A percentile compares a stretch with the other conserved stretches of the same genome.
Evolutionary conservation across 306 rosid genomes (phyloP).

Genomic region (Fragaria ananassa): DNA sequence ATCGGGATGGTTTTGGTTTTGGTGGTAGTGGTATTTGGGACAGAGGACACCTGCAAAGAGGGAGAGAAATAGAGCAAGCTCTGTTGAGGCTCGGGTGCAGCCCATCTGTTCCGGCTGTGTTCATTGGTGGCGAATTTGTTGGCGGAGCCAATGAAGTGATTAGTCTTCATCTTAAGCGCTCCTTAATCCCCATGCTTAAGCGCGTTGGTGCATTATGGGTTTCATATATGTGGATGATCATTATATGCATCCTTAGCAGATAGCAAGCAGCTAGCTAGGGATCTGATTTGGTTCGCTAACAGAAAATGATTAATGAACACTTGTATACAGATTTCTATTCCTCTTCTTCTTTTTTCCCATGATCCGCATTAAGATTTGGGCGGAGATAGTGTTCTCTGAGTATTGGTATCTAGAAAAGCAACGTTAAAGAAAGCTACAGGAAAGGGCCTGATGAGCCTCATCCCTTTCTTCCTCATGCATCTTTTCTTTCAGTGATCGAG

Average conservation of each 20-base stretch:
- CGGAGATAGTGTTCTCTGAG: not conserved
- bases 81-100: slow-evolving; percentile 60
- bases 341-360: not conserved
- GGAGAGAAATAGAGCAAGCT: slow-evolving; percentile 85
- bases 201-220: slow-evolving; percentile 89
- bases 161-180: slow-evolving; percentile 81
- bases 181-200: slow-evolving; percentile 86
- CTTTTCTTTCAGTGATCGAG: not conserved
- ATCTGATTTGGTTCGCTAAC: not conserved
- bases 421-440: not conserved
- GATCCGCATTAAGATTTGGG: not conserved
- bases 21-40: too few species aligned
- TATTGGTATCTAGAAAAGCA: not conserved
- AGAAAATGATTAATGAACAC: not conserved
- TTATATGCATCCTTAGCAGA: too few species aligned
- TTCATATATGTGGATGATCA: slow-evolving; percentile 9
- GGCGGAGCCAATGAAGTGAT: slow-evolving; percentile 91
- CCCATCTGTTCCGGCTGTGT: slow-evolving; percentile 81
- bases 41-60: too few species aligned
- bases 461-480: not conserved
- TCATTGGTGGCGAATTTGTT: slow-evolving; percentile 72
- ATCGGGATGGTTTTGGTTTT: too few species aligned
- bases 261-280: not conserved
- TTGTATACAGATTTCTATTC: not conserved
- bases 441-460: not conserved